Evolutionary conservation across 1,284 basidiomycete species (phyloP).

Genomic region (Macrocystidia cucumis): DNA sequence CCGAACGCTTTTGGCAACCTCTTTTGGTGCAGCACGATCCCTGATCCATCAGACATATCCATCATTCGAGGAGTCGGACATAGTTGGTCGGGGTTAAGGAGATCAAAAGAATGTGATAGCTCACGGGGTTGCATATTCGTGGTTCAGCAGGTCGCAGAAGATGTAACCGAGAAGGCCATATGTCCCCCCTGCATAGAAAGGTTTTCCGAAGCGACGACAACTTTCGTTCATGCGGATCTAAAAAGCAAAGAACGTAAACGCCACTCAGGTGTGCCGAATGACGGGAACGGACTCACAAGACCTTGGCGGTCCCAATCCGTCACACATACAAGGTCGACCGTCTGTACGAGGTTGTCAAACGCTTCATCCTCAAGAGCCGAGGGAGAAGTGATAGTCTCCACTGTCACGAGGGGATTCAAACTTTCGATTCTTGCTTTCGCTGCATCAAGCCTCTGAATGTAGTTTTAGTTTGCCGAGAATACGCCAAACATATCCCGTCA

Average conservation of each 20-base stretch:
- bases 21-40: constrained; percentile 55
- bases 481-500: constrained; percentile 30
- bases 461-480: constrained; percentile 21
- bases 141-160: constrained; percentile 85
- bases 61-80: constrained; percentile 6
- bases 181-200: constrained; percentile 84
- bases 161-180: constrained; percentile 93
- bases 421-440: constrained; percentile 81
- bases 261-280: constrained; percentile 7
- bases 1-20: constrained; percentile 58
- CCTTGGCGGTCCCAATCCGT: constrained; percentile 67
- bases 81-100: constrained; percentile 8
- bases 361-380: constrained; percentile 40
- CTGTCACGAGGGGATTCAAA: constrained; percentile 86
- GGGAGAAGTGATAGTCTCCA: constrained; percentile 57
- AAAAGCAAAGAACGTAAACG: constrained; percentile 6
- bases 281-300: constrained; percentile 46
- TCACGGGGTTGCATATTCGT: constrained; percentile 81
- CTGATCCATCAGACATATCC: constrained; percentile 24
- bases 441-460: constrained; percentile 69
- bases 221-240: constrained; percentile 75
- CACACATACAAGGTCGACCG: constrained; percentile 77
- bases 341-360: constrained; percentile 52
- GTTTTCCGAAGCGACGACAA: constrained; percentile 63
- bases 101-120: constrained; percentile 17